These are phyloP conservation scores for Agrocybe praecox DNA, from an alignment of 768 basidiomycete genomes.

Conservation along the genomic window DNA sequence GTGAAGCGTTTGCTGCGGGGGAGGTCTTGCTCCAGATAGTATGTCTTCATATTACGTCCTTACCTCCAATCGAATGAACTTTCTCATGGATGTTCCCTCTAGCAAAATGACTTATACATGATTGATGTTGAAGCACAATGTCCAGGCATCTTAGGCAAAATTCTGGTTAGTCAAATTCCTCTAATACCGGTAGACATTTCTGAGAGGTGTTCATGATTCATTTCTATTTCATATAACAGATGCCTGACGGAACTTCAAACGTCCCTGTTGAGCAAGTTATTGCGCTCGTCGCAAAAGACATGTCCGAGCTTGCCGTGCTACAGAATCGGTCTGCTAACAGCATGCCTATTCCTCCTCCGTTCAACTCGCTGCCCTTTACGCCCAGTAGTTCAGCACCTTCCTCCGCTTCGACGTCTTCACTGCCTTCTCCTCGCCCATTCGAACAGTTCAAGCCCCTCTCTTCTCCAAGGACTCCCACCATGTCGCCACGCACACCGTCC, in stretches of 20 bases:
- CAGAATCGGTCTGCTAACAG: constrained; percentile 16
- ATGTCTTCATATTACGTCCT: constrained; percentile 16
- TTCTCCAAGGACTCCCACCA: constrained; percentile 23
- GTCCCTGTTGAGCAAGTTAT: constrained; percentile 50
- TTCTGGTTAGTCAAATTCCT: constrained; percentile 59
- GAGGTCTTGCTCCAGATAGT: constrained; percentile 83
- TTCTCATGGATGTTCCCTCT: background rate
- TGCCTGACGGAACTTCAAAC: constrained; percentile 66
- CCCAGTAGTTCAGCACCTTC: constrained; percentile 16
- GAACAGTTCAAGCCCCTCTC: constrained; percentile 26
- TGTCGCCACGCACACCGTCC: constrained; percentile 28
- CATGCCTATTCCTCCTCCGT: constrained; percentile 25
- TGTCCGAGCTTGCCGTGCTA: constrained; percentile 28
- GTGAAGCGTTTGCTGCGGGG: constrained; percentile 69
- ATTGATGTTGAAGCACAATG: constrained; percentile 93
- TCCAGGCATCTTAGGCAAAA: constrained; percentile 84
- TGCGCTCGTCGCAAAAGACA: constrained; percentile 75
- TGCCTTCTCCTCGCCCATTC: constrained; percentile 20
- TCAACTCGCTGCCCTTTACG: constrained; percentile 26
- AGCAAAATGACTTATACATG: constrained; percentile 79
- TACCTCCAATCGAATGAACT: background rate
- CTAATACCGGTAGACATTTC: background rate
- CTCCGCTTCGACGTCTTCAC: background rate
- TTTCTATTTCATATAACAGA: constrained; percentile 34
- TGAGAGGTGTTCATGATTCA: background rate